Conservation (phyloP, 331 rosid genomes). For the Rhamnella rubrinervis region DNA sequence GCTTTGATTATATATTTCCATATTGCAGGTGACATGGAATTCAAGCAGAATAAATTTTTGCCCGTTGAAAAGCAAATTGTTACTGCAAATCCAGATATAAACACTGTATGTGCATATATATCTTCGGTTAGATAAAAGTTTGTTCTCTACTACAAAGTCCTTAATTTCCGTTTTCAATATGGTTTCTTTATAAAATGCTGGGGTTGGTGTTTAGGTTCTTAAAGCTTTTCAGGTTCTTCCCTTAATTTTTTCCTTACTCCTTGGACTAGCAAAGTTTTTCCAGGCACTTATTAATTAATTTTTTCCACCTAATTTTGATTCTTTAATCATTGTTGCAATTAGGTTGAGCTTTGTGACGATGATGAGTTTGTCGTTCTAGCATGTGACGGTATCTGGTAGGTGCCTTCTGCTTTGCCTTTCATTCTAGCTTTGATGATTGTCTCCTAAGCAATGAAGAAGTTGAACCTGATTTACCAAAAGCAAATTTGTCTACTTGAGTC, state of each 20-base stretch:
- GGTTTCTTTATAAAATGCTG: not conserved
- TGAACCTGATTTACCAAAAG: not conserved
- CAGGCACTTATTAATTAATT: not conserved
- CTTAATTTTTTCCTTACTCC: not conserved
- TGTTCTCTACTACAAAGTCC: not conserved
- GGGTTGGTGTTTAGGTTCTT: not conserved
- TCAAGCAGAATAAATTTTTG: conserved; percentile 84
- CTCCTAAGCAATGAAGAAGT: conserved; percentile 10
- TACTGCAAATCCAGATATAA: conserved; percentile 90
- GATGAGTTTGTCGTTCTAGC: conserved; percentile 94
- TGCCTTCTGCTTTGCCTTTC: conserved; percentile 15
- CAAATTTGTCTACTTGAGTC: too few species aligned
- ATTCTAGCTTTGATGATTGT: conserved; percentile 4
- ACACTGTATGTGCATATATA: conserved; percentile 59
- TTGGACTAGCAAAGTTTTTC: not conserved
- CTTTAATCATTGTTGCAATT: not conserved
- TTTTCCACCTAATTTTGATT: not conserved
- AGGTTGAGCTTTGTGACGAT: conserved; percentile 92
- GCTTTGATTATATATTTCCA: conserved; percentile 28
- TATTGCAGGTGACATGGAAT: conserved; percentile 90
- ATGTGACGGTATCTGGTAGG: conserved; percentile 97
- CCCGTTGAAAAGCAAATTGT: conserved; percentile 78
- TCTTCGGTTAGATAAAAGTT: conserved; percentile 13
- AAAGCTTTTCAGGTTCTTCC: not conserved
- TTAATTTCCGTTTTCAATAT: not conserved